Base-by-base conservation (phyloP, 805 yeast genomes). In the Candida broadrunensis region DNA sequence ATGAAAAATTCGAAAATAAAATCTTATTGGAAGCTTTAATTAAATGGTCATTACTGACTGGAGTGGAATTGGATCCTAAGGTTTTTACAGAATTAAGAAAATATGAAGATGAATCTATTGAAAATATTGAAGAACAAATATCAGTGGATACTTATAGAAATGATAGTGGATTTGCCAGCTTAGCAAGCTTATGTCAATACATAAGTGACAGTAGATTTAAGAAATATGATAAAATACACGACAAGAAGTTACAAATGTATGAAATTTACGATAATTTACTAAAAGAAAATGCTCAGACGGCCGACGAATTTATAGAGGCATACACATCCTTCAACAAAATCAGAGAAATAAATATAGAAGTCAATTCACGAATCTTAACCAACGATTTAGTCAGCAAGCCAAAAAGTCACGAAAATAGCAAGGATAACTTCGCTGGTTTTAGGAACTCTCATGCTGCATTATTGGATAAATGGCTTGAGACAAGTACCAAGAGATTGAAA, bases 321-420 rank as follows among this genome's bases (percentile, higher is more conserved):
- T 67, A 66, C 42, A 42, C 47, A 13, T 37, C 35, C 3, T 60
- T 52, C 48, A 58, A 58, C 44, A 39, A 35, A 21, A 17, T 33
- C 12, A 61, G 58, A 39, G 70, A 68, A 39, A 41, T 52, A n/a
- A 41, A 51, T 14, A 46, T 67, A 2, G 74, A 68, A 29, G 4
- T 5, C 6, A 29, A 33, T 38, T 49, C 49, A 30, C 44, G 14
- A 26, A 11, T 9, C 14, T 26, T 26, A 13, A 26, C 14, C 6
- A n/a, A 26, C 5, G 24, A 21, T 21, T 9, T 21, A 21, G 24
- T n/a, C n/a, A n/a, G n/a, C n/a, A n/a, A n/a, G n/a, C n/a, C n/a
- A n/a, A n/a, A n/a, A n/a, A n/a, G n/a, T n/a, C n/a, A n/a, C n/a
- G n/a, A n/a, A n/a, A n/a, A n/a, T n/a, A n/a, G n/a, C n/a, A n/a